These are phyloP conservation scores for Boletus tomentosulus DNA, from an alignment of 768 basidiomycete species.

Conservation along the genomic window DNA sequence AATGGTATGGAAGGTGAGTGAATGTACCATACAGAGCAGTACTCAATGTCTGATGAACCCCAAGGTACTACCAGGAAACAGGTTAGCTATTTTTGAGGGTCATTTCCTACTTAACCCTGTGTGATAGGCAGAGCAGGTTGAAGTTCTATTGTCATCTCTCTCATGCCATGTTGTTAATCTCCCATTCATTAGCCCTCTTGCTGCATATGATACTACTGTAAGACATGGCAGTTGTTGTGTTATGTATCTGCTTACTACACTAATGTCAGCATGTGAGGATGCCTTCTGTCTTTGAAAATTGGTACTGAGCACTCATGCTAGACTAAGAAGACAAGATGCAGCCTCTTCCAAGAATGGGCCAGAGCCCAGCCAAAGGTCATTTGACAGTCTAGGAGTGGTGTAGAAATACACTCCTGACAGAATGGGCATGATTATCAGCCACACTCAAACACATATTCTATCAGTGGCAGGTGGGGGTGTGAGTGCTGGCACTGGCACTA, in stretches of 20 bases:
- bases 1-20: no score
- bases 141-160: slow-evolving; percentile 16
- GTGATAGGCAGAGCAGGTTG: slow-evolving; percentile 69
- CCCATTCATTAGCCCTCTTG: slow-evolving; percentile 55
- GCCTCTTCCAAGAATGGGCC: slow-evolving; percentile 47
- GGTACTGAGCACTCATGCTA: slow-evolving; percentile 44
- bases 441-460: no score
- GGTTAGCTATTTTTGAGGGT: slow-evolving; percentile 24
- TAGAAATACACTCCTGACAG: no score
- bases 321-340: slow-evolving; percentile 38
- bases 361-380: slow-evolving; percentile 62
- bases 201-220: slow-evolving; percentile 81
- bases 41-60: slow-evolving; percentile 5
- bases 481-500: no score
- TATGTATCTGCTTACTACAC: neutral
- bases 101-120: slow-evolving; percentile 1
- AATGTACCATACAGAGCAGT: no score
- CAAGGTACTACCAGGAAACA: no score
- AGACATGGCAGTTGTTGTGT: slow-evolving; percentile 11
- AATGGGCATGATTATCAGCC: no score
- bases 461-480: no score
- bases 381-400: slow-evolving; percentile 58
- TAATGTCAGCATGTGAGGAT: slow-evolving; percentile 64
- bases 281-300: slow-evolving; percentile 50
- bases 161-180: neutral